phyloP scores from a whole-genome alignment of 2,329 filamentous ascomycete genomes.

The Pyricularia grisea region DNA sequence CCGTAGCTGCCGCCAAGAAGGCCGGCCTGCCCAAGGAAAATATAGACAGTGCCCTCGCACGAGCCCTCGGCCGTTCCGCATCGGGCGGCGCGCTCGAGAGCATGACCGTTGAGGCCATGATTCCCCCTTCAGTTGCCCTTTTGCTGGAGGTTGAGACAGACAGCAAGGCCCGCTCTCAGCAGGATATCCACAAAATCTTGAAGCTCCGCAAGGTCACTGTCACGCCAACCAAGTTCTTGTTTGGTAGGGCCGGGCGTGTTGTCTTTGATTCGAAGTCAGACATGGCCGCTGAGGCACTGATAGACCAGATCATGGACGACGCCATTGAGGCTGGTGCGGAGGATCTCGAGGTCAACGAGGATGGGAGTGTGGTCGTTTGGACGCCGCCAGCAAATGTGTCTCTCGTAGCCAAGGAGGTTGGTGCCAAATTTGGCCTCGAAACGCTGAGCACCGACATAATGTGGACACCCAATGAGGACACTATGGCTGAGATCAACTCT shows the following conservation, averaged over 20 bases:
- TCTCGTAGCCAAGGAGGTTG: conserved; percentile 53
- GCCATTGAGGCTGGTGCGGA: conserved; percentile 79
- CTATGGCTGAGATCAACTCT: conserved; percentile 53
- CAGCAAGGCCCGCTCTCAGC: conserved; percentile 62
- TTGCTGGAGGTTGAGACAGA: conserved; percentile 84
- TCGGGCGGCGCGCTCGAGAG: conserved; percentile 68
- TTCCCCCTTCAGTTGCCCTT: conserved; percentile 66
- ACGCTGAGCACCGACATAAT: conserved; percentile 72
- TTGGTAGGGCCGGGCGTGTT: conserved; percentile 69
- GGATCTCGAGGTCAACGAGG: conserved; percentile 54
- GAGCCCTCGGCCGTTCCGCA: conserved; percentile 75
- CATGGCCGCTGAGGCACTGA: conserved; percentile 34
- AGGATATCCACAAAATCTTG: conserved; percentile 62
- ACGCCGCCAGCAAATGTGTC: conserved; percentile 59
- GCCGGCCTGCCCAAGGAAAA: conserved; percentile 71
- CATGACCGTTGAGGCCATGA: conserved; percentile 69
- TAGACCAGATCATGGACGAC: conserved; percentile 65
- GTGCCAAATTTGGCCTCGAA: conserved; percentile 52
- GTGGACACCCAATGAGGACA: conserved; percentile 77
- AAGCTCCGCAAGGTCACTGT: conserved; percentile 62
- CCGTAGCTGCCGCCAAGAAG: conserved; percentile 70
- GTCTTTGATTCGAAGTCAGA: conserved; percentile 44
- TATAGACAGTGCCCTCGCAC: conserved; percentile 73
- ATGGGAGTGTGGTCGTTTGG: conserved; percentile 63
- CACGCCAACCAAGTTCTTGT: conserved; percentile 74